Evolutionary conservation across 305 asterid species (phyloP), one percentile per base, ranked within the genome.

Genomic region (Striga hermonthica): DNA sequence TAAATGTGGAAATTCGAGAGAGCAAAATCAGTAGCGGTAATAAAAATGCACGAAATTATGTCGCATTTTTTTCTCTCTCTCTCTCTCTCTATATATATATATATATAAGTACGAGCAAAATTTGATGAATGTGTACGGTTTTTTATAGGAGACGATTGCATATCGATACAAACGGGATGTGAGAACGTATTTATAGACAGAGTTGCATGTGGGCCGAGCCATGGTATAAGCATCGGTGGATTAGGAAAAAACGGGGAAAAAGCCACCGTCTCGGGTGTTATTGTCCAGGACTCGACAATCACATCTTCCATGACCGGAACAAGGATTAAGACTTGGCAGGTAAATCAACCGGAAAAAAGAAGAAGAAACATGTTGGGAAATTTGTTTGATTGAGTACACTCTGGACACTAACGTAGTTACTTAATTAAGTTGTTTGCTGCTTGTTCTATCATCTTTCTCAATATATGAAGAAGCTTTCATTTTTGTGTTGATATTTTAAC

Each of bases 251-350:
- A 72, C 6, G 81, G 75, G 37, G 67, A 80, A 7, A 76, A 60
- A 57, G 85, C 85, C 3, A 80, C 83, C 38, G 85, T 83, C 39
- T 80, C 85, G 3, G 78, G 78, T 15, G 44, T 83, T 0, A 83
- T 83, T 0, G 83, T 83, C 9, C 76, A 82, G 4, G 80, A 80
- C 65, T 71, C 77, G 10, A 64, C 65, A 1, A 38, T 80, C 3
- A 71, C 58, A 1, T 61, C 78, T 12, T 62, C 85, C 4, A n/a
- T 64, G 45, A 69, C 14, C 12, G 88, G 88, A 3, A 80, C 80
- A 1, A 63, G 85, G 60, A 83, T 83, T 53, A 83, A 83, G 61
- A 80, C 85, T 22, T 80, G 83, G 88, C 88, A 80, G 86, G 86
- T 79, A 71, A 3, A 38, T 7, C 1, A 53, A n/a, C n/a, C n/a